Evolutionary conservation across 305 asterid genomes (phyloP), one percentile per base, ranked within the genome.

Genomic region (Withania somnifera): DNA sequence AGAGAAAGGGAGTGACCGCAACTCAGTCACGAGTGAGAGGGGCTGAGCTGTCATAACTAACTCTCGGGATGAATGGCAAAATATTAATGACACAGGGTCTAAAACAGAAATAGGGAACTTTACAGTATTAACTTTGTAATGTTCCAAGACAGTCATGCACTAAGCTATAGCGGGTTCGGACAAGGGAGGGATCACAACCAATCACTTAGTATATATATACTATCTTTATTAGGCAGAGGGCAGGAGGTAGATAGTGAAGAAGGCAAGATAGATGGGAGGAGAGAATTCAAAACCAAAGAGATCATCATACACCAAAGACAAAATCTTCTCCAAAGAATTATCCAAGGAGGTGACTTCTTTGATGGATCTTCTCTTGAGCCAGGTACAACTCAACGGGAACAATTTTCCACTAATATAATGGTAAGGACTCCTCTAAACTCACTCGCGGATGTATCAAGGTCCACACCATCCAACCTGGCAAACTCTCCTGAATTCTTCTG

Each of bases 401-500:
- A 73, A 6, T 6, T 38, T 92, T 81, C 89, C 91, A 30, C 87
- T 83, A 89, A 28, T 89, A 90, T 87, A 26, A 89, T 86, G 71
- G 86, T 17, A 78, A 85, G 57, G 98, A 88, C 78, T 88, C 83
- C 83, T 90, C 93, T 78, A 83, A 85, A 51, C 86, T 95, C 38
- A 81, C 88, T 13, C 92, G 92, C 3, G 91, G 91, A 34, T 79
- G 82, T 79, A 93, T 95, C 30, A 87, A 91, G 85, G 88, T 91
- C 80, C 77, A 81, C 17, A 78, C 81, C 53, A 51, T 91, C 38
- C 73, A 91, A 69, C 90, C 83, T n/a, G 97, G 97, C 78, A 89
- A 87, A 86, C 69, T 95, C 86, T 90, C 97, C 19, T 95, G 95
- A 85, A 66, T 87, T 71, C 89, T 95, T 36, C 83, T 57, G 89